These are phyloP conservation scores for Colletotrichum aenigma DNA, from an alignment of 2,329 filamentous ascomycete species.

Conservation along the genomic window DNA sequence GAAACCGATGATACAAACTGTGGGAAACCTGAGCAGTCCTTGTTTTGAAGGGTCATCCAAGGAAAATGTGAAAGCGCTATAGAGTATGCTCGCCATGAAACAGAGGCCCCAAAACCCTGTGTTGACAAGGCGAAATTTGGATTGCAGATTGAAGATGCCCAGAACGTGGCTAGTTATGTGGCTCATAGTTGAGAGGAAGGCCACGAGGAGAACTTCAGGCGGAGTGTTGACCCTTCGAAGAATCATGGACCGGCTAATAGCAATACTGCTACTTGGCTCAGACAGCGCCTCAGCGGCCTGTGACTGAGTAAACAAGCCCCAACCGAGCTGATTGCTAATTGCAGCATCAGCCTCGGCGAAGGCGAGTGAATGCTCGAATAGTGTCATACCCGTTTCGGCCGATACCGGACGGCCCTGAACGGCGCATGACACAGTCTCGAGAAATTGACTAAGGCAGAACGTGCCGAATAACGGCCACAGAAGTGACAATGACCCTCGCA, in stretches of 20 bases:
- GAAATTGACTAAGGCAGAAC: constrained; percentile 77
- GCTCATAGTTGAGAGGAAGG: constrained; percentile 86
- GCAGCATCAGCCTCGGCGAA: constrained; percentile 95
- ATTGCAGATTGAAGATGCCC: constrained; percentile 80
- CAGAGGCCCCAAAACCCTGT: constrained; percentile 90
- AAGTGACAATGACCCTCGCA: constrained; percentile 78
- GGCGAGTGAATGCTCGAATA: constrained; percentile 94
- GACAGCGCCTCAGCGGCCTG: constrained; percentile 34
- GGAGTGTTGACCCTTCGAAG: constrained; percentile 84
- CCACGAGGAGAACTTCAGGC: constrained; percentile 85
- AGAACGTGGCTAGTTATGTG: constrained; percentile 85
- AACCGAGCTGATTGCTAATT: constrained; percentile 78
- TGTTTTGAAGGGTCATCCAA: constrained; percentile 63
- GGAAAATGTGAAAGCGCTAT: constrained; percentile 71
- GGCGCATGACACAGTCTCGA: constrained; percentile 87
- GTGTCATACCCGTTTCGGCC: constrained; percentile 92
- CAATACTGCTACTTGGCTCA: constrained; percentile 32
- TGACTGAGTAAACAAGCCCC: constrained; percentile 65
- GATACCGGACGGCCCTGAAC: constrained; percentile 81
- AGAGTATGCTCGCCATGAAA: constrained; percentile 85
- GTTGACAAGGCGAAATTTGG: constrained; percentile 79
- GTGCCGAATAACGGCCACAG: constrained; percentile 78
- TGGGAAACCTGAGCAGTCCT: constrained; percentile 85
- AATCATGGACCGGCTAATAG: constrained; percentile 68
- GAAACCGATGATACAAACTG: constrained; percentile 93